Evolutionary conservation across 2,329 filamentous ascomycete species (phyloP), one percentile per base, ranked within the genome.

Genomic region (Penicillium sp.): DNA sequence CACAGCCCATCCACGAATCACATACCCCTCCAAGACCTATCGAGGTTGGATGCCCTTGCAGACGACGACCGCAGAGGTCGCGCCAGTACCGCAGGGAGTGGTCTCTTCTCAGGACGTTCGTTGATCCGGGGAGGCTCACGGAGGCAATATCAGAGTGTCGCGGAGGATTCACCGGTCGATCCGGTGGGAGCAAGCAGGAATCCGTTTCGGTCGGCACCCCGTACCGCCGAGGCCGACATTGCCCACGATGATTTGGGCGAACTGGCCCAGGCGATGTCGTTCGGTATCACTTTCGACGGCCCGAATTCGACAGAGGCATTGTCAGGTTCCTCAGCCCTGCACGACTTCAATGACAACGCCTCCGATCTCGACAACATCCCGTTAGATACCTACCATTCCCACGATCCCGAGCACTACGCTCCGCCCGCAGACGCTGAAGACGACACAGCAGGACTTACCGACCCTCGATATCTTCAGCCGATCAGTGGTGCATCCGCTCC

Each of bases 11-110:
- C 54, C 15, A 47, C 49, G n/a, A 47, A 58, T 42, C 65, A 68
- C 47, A 90, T 93, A 68, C 85, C 84, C 44, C 72, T 91, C 43
- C 82, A 82, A 64, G 78, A 83, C 54, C 71, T 86, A 23, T 70
- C 71, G 9, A 62, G 65, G 43, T 60, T 63, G 17, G 62, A 63
- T 21, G 63, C 62, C 33, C 51, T 49, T 21, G 43, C 53, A 13
- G 59, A 57, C 19, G 61, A 58, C 17, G 52, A 56, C 45, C 51
- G 64, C 18, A 50, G 57, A 47, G 51, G 50, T 44, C 57, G 56
- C 42, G 42, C 56, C 41, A 54, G 52, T 35, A 60, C 58, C 36
- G 52, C 46, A 43, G 72, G 53, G 65, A 72, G 50, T 63, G 72
- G 58, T 63, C 73, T 59, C 61, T 67, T 57, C 53, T 70, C 48